Conservation (phyloP, 108 stramenopile species). For the Epithemia pelagica region DNA sequence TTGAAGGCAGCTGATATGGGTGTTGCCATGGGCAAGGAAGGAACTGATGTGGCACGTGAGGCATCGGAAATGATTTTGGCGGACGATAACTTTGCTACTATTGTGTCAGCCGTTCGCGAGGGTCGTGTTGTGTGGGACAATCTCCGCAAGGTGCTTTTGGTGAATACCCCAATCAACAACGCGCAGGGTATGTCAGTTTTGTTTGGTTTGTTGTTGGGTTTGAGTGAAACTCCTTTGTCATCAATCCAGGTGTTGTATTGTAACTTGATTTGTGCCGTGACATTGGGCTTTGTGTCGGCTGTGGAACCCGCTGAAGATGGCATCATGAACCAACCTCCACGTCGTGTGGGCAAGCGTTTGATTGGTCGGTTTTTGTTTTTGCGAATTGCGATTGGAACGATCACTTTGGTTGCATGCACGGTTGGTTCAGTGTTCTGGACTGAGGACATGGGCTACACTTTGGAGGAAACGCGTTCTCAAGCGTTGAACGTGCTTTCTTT, state of each 20-base stretch:
- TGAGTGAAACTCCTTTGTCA: conserved; percentile 49
- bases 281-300: conserved; percentile 73
- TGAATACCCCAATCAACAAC: conserved; percentile 83
- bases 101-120: conserved; percentile 66
- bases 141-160: conserved; percentile 64
- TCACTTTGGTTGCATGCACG: conserved; percentile 37
- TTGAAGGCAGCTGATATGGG: conserved; percentile 96
- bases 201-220: conserved; percentile 50
- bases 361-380: conserved; percentile 69
- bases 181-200: conserved; percentile 68
- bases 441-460: conserved; percentile 12
- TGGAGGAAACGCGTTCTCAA: conserved; percentile 37
- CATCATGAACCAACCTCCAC: conserved; percentile 68
- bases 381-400: conserved; percentile 57
- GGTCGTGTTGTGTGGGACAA: conserved; percentile 84
- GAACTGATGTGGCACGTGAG: conserved; percentile 93
- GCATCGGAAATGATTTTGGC: conserved; percentile 95
- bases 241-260: conserved; percentile 76
- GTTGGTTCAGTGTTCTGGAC: conserved; percentile 49
- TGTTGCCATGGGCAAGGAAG: conserved; percentile 98
- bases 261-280: conserved; percentile 79
- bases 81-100: conserved; percentile 96
- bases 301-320: conserved; percentile 81
- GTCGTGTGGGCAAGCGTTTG: conserved; percentile 66
- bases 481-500: conserved; percentile 76